Evolutionary conservation across 2,329 filamentous ascomycete species (phyloP), one percentile per base, ranked within the genome.

Genomic region (Penicillium olsonii): DNA sequence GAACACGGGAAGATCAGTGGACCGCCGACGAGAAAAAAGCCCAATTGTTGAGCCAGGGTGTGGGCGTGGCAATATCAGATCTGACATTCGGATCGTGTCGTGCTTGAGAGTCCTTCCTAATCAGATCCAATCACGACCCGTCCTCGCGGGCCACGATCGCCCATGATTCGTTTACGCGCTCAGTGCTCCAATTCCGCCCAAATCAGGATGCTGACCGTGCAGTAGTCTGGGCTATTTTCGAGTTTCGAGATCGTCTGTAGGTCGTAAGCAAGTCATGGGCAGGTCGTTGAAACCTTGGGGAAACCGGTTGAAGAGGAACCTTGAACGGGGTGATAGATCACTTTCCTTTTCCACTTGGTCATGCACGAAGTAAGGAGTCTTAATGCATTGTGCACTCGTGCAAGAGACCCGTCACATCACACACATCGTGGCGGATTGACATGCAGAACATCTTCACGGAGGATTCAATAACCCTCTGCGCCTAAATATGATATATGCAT

Each of bases 41-140:
- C 20, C 34, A 14, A 33, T 20, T 31, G 40, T 42, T 42, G 40
- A 39, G 35, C 15, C 33, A 39, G 19, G 29, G 35, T 12, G 44
- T 41, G n/a, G 1, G 3, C 52, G 55, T 57, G 55, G 55, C 50
- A 55, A 57, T 57, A 57, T 31, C 19, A 45, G 56, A 60, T 60
- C 57, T 60, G 57, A 59, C 57, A 57, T 31, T 45, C 40, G 52
- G 34, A 55, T 57, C 52, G 50, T 59, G 52, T 35, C 50, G 39
- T 31, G 22, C 46, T 22, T 22, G 17, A 18, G 33, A 49, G 42
- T 51, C 48, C 48, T 50, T 54, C 49, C 47, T 45, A 38, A 40
- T 53, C 49, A 35, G 42, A 31, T 40, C 57, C 57, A 55, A 53
- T 58, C 49, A 44, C 11, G 11, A 18, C 11, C 19, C 27, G 12